These are phyloP conservation scores for Trichoderma aggressivum DNA, from an alignment of 2,329 filamentous ascomycete genomes.

Conservation along the genomic window DNA sequence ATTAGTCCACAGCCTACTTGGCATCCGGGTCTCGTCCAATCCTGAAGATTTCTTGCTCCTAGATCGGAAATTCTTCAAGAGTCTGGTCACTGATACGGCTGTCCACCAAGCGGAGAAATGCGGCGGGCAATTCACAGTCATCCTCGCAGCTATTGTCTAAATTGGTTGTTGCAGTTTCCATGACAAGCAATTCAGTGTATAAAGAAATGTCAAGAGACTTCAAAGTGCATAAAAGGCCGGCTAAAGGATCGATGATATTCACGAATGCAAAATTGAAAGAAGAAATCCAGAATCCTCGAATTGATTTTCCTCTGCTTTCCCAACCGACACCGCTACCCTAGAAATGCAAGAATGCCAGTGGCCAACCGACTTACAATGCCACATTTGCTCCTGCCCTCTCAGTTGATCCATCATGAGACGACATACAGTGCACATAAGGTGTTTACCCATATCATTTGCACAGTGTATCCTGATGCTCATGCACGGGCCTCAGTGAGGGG, in stretches of 20 bases:
- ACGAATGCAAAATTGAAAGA: not conserved
- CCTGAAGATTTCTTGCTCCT: constrained; percentile 32
- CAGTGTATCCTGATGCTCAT: not conserved
- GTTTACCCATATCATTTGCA: not conserved
- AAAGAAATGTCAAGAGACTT: not conserved
- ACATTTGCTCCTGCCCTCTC: constrained; percentile 7
- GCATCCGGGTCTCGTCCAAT: constrained; percentile 35
- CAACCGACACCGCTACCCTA: not conserved
- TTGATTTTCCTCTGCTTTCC: not conserved
- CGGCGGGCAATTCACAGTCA: constrained; percentile 22
- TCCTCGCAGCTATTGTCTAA: not conserved
- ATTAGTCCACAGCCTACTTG: constrained; percentile 29
- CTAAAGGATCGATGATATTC: not conserved
- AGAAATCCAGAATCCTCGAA: not conserved
- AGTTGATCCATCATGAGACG: not conserved
- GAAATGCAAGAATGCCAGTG: not conserved
- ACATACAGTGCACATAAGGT: not conserved
- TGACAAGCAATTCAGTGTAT: not conserved
- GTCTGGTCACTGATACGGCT: constrained; percentile 22
- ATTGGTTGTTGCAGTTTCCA: not conserved
- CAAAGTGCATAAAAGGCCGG: not conserved
- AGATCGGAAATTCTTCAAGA: constrained; percentile 30
- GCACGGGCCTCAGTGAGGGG: not conserved
- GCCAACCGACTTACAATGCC: not conserved
- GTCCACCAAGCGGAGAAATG: constrained; percentile 28